Evolutionary conservation across 306 rosid species (phyloP), one percentile per base, ranked within the genome.

Genomic region (Gastrolobium villosum): DNA sequence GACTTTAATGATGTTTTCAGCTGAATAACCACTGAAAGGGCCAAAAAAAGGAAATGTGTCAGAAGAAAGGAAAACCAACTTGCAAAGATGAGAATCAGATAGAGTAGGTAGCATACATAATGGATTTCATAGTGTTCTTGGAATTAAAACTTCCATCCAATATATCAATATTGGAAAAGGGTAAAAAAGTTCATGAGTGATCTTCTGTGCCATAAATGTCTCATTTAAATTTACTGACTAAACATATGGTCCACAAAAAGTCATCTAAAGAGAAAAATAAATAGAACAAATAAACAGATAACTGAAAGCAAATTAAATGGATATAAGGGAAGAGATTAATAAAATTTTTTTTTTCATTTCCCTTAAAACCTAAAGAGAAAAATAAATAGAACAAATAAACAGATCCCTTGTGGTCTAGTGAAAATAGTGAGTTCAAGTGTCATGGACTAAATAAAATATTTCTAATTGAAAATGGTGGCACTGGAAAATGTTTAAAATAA

Each of bases 1-100:
- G 77, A 95, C 91, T 88, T 88, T 93, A 70, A 78, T 70, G 75
- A 95, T 86, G 83, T 88, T 93, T 76, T 73, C 98, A 53, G 94
- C 80, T 39, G 94, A 90, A 64, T 5, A 90, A 52, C 99, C 99
- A 85, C 99, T 95, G 70, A 65, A 86, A 78, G 78, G 68, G 74
- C n/a, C n/a, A n/a, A 76, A 70, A 31, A 75, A 68, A 70, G 10
- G 6, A 69, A 48, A 71, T 31, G 70, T 61, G 5, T 7, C 74
- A 72, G 43, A 53, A 77, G 69, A 36, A 63, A 52, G 76, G 49
- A 64, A 75, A 83, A n/a, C 45, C 65, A 74, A 34, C 49, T 45
- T 43, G 40, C 82, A 44, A 44, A 79, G 49, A 82, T 28, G 15
- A 70, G 64, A 39, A 70, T 70, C 65, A 43, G 64, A 81, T 77